A percentile compares a stretch with the other conserved stretches of the same genome.
phyloP scores from a whole-genome alignment of 129 eudicot species.

The Calendula officinalis region DNA sequence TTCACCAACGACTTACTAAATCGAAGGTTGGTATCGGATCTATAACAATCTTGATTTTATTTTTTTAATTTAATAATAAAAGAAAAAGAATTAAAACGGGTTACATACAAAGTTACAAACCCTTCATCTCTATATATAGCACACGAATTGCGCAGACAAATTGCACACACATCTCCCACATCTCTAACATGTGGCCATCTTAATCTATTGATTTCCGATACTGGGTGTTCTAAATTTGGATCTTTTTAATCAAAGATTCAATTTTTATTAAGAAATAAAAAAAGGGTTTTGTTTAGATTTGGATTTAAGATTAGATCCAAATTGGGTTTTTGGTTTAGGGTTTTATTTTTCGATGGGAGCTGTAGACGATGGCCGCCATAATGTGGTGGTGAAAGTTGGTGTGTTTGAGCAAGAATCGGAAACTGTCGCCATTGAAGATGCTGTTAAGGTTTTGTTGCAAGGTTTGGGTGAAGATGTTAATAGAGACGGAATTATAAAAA shows the following conservation, averaged over 20 bases:
- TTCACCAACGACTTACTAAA: constrained; percentile 16
- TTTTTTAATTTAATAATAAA: constrained; percentile 15
- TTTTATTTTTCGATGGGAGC: constrained; percentile 63
- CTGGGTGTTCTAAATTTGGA: constrained; percentile 3
- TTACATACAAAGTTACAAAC: background rate
- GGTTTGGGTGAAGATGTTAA: constrained; percentile 90
- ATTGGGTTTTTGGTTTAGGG: constrained; percentile 17
- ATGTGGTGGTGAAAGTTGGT: constrained; percentile 60
- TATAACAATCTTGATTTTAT: constrained; percentile 9
- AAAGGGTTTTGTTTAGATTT: constrained; percentile 15
- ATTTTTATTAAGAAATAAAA: background rate
- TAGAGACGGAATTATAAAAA: constrained; percentile 81
- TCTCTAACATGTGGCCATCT: constrained; percentile 36
- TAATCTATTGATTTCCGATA: constrained; percentile 8
- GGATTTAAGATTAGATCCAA: constrained; percentile 14
- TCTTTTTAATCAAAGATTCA: background rate
- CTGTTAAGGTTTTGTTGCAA: constrained; percentile 75
- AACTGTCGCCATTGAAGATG: constrained; percentile 60
- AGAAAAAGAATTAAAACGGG: background rate
- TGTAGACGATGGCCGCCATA: constrained; percentile 67
- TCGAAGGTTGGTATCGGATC: constrained; percentile 36
- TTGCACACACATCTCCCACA: constrained; percentile 23
- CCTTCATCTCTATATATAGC: constrained; percentile 32
- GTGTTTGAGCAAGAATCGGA: constrained; percentile 52
- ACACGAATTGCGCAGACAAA: constrained; percentile 14